Evolutionary conservation across 2,329 filamentous ascomycete genomes (phyloP), one percentile per base, ranked within the genome.

Genomic region (Helotiales sp.): DNA sequence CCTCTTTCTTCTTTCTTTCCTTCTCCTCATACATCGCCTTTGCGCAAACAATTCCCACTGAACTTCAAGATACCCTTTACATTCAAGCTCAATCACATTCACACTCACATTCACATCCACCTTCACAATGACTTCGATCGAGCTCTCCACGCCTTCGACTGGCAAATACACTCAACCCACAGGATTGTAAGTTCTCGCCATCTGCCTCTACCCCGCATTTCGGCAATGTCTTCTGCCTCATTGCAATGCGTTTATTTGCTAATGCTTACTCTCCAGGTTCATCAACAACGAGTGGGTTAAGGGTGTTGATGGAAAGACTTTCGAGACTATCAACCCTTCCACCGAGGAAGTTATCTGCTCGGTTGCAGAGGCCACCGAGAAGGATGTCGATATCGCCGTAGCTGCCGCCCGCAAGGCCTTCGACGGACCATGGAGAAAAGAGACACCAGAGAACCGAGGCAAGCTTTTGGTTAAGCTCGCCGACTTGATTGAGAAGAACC

Each of bases 241-340:
- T 34, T 20, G 11, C 22, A 15, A n/a, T 1, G 10, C 11, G 40
- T 30, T 8, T 22, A 22, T 40, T 55, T 30, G 49, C 61, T 55
- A 57, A 60, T 37, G 11, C 37, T 17, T 17, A 17, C 40, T 40
- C 20, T 22, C 58, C 43, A 78, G 77, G 49, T 78, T 93, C 86
- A 96, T 97, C 87, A 94, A 96, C 87, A 94, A 95, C 81, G 91
- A 97, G 82, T 97, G 90, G 83, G 88, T 96, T 72, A 89, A 91
- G 80, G 86, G 89, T 78, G 89, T 91, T 71, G 92, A 97, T 75
- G 93, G 93, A 83, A 91, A 93, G 87, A 93, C 90, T 73, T 96
- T 97, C 78, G 93, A 97, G 82, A 91, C 93, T 80, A 90, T 96
- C 85, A 97, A 97, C 87, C 93, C 93, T 68, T 77, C 90, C 71